These are phyloP conservation scores for Debaryomyces castellii DNA, from an alignment of 805 yeast species.

Conservation along the genomic window DNA sequence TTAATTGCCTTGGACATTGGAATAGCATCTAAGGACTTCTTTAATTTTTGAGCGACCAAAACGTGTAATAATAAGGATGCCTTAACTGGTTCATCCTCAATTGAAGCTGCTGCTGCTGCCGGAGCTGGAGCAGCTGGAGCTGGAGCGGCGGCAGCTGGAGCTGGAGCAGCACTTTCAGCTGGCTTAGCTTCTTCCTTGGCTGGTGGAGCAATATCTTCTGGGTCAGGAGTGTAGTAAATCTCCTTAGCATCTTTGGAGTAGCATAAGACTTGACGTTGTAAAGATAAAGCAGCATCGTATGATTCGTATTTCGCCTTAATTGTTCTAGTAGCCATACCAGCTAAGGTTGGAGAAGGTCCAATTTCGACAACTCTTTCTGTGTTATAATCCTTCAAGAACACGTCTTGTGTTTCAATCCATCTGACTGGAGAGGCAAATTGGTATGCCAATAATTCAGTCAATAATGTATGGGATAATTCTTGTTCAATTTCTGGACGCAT, in stretches of 20 bases:
- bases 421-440: constrained; percentile 99
- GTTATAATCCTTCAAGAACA: constrained; percentile 87
- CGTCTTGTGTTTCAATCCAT: constrained; percentile 99
- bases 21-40: constrained; percentile 82
- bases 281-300: constrained; percentile 94
- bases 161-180: constrained; percentile 50
- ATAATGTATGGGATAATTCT: constrained; percentile 90
- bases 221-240: constrained; percentile 90
- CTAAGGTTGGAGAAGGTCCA: constrained; percentile 98
- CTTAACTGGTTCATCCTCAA: constrained; percentile 87
- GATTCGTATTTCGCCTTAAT: constrained; percentile 94
- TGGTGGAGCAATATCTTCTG: constrained; percentile 49
- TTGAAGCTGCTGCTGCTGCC: constrained; percentile 76
- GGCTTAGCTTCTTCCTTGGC: constrained; percentile 21
- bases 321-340: constrained; percentile 98
- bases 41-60: constrained; percentile 91
- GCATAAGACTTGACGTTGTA: constrained; percentile 91
- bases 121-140: constrained; percentile 63
- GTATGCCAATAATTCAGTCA: constrained; percentile 95
- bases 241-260: constrained; percentile 96
- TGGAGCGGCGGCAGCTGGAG: constrained; percentile 53
- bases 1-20: constrained; percentile 92
- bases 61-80: constrained; percentile 83
- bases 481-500: constrained; percentile 97
- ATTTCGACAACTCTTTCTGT: constrained; percentile 97